A percentile compares a stretch with the other conserved stretches of the same genome.
Evolutionary conservation across 2,329 filamentous ascomycete species (phyloP).

Genomic region (Pseudocercospora pini-densiflorae): DNA sequence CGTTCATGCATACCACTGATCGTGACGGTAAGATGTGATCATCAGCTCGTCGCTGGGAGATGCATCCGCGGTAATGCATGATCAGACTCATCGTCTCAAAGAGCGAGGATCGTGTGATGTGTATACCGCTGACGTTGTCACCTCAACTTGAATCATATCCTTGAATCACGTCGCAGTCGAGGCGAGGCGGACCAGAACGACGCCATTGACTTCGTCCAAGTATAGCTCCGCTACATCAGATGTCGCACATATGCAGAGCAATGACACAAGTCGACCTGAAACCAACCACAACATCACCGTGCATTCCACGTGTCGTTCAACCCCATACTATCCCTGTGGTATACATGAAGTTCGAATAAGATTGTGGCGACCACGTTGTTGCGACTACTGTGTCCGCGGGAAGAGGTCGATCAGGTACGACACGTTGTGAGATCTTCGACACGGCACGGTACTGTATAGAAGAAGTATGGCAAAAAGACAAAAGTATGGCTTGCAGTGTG

Average conservation of each 20-base stretch:
- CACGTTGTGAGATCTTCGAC: background rate
- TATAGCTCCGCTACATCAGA: no score
- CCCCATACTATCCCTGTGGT: no score
- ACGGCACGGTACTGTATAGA: conserved; percentile 1
- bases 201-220: no score
- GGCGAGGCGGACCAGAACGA: background rate
- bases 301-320: background rate
- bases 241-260: no score
- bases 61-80: no score
- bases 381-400: background rate
- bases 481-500: conserved; percentile 5
- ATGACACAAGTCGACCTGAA: background rate
- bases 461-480: background rate
- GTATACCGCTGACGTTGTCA: background rate
- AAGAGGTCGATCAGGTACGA: background rate
- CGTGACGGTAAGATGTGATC: no score
- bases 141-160: no score
- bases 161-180: background rate
- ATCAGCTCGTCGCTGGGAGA: no score
- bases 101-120: background rate
- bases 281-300: background rate
- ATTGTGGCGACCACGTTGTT: conserved; percentile 22
- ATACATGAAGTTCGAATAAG: background rate
- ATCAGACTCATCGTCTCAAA: background rate
- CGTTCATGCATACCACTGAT: no score